Base-by-base conservation (phyloP, 345 rosid genomes). In the Kernera saxatilis region DNA sequence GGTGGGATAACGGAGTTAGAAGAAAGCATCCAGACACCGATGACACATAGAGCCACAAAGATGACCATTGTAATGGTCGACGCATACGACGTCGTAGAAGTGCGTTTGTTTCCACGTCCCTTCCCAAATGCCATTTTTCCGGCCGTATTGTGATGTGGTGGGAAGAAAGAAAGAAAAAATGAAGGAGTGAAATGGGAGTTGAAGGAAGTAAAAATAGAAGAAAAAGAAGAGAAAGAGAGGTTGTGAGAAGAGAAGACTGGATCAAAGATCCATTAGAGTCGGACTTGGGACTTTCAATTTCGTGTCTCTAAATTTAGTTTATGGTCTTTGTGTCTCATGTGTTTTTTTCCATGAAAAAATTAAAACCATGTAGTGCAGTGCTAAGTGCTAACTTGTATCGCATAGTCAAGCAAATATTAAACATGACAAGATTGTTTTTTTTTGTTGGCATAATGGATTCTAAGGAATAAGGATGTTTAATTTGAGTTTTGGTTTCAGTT, bases 21-120 rank as follows among this genome's bases (percentile, higher is more conserved):
- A 37, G 84, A 77, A 11, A 91, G 83, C 93, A 89, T 83, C 97
- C 96, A 94, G 0, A 88, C 89, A 26, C 92, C 99, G 0, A 94
- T 13, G 18, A 87, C 85, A 45, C 95, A 89, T 8, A 94, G 48
- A 48, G 84, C 80, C 4, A 89, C 79, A 69, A 94, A 88, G 12
- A 85, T 67, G 4, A 94, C 51, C 8, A 91, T 89, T 22, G 88
- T 88, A 37, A 91, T 75, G 13, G 90, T 84, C 15, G 94, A 87
- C 2, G 87, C 71, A 75, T 86, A 84, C 0, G 96, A 85, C 25
- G 81, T 35, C 26, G 83, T 66, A 1, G 86, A 76, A 23, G 80
- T 27, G 36, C 88, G 83, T 82, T 87, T 88, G 61, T 43, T 77
- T 43, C 59, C 65, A 22, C 97, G 91, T 4, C 89, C 82, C 54